phyloP scores from a whole-genome alignment of 345 rosid genomes.

The Euphorbia lathyris region DNA sequence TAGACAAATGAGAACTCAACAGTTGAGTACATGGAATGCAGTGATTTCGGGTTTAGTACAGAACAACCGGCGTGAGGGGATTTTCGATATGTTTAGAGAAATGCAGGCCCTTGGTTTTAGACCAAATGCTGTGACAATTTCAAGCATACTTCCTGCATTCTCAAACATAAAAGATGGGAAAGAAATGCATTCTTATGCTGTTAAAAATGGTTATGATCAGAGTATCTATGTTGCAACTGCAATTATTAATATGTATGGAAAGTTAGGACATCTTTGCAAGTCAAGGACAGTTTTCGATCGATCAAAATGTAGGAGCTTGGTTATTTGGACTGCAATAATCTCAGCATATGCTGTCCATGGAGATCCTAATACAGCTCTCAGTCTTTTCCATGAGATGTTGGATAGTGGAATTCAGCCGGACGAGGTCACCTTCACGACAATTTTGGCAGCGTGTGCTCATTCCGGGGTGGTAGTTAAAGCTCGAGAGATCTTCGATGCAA shows the following conservation, averaged over 20 bases:
- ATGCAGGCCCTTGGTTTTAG: constrained; percentile 50
- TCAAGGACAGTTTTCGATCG: constrained; percentile 58
- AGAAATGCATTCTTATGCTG: constrained; percentile 66
- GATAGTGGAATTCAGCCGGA: constrained; percentile 55
- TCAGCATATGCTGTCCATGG: constrained; percentile 77
- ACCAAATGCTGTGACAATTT: constrained; percentile 65
- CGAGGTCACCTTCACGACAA: constrained; percentile 63
- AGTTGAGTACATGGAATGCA: constrained; percentile 71
- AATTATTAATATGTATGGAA: constrained; percentile 65
- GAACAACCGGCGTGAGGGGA: constrained; percentile 49
- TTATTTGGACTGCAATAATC: constrained; percentile 83
- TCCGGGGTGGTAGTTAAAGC: constrained; percentile 61
- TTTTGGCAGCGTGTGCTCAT: constrained; percentile 77
- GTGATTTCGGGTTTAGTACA: constrained; percentile 78
- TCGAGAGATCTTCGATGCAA: constrained; percentile 48
- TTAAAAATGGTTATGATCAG: constrained; percentile 44
- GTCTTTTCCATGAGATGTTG: constrained; percentile 57
- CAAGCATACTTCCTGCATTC: constrained; percentile 59
- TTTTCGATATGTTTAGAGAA: constrained; percentile 49
- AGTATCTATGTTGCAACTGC: constrained; percentile 69
- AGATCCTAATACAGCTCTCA: constrained; percentile 49
- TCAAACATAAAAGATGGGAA: constrained; percentile 70
- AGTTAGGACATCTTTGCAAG: constrained; percentile 57
- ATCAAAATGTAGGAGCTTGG: constrained; percentile 53
- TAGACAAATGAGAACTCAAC: constrained; percentile 41